These are phyloP conservation scores for Gentiana macrophylla DNA, from an alignment of 257 asterid species.

Conservation along the genomic window DNA sequence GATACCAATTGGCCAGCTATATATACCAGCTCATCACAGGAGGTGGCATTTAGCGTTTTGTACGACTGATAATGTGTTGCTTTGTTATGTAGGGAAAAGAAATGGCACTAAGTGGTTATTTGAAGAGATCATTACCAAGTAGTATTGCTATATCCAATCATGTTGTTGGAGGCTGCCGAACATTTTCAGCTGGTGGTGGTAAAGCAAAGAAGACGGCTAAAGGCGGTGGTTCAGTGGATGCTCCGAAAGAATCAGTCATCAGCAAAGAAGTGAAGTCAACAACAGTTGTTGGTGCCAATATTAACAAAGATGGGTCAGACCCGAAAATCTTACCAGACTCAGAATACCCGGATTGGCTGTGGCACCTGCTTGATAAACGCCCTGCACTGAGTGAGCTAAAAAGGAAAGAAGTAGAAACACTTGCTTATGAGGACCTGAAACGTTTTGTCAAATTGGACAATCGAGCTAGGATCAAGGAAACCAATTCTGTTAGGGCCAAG, in stretches of 20 bases:
- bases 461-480: slow-evolving; percentile 88
- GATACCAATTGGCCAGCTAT: too few species aligned
- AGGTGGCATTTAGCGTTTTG: too few species aligned
- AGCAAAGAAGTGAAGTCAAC: slow-evolving; percentile 91
- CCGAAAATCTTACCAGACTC: slow-evolving; percentile 74
- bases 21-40: too few species aligned
- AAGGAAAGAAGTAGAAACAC: slow-evolving; percentile 47
- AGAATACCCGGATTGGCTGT: slow-evolving; percentile 88
- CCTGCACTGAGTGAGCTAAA: slow-evolving; percentile 77
- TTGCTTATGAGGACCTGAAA: slow-evolving; percentile 69
- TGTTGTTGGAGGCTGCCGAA: slow-evolving; percentile 14
- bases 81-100: too few species aligned
- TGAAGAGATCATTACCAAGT: too few species aligned
- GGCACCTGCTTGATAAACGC: slow-evolving; percentile 65
- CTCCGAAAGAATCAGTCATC: slow-evolving; percentile 59
- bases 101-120: too few species aligned
- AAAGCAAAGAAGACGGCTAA: slow-evolving; percentile 79
- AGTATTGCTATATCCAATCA: too few species aligned
- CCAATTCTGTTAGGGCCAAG: slow-evolving; percentile 67
- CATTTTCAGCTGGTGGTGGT: slow-evolving; percentile 77
- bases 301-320: slow-evolving; percentile 78
- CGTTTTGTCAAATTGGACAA: slow-evolving; percentile 90
- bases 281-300: slow-evolving; percentile 67
- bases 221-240: slow-evolving; percentile 69
- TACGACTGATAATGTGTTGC: too few species aligned